A percentile compares a stretch with the other conserved stretches of the same genome.
phyloP scores from a whole-genome alignment of 2,329 filamentous ascomycete species.

The Botryosphaeria agaves region DNA sequence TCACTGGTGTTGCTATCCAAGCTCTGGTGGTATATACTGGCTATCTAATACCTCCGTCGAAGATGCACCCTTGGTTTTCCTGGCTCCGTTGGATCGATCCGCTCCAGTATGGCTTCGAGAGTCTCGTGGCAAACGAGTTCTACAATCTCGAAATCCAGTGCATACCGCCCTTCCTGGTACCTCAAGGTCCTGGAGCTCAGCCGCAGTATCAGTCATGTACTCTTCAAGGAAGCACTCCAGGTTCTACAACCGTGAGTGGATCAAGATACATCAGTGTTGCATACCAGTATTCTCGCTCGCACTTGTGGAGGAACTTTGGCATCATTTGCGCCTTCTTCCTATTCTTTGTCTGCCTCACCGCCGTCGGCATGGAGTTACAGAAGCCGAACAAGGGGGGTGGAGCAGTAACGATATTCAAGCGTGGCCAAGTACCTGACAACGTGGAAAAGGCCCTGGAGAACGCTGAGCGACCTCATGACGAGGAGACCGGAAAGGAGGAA shows the following conservation, averaged over 20 bases:
- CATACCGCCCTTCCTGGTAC: constrained; percentile 37
- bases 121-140: constrained; percentile 55
- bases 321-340: constrained; percentile 33
- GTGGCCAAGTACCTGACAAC: constrained; percentile 42
- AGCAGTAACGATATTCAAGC: constrained; percentile 43
- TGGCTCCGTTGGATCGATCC: constrained; percentile 29
- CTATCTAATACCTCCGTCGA: constrained; percentile 7
- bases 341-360: constrained; percentile 29
- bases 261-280: constrained; percentile 36
- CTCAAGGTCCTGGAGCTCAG: constrained; percentile 27
- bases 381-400: constrained; percentile 44
- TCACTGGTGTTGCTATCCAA: constrained; percentile 23
- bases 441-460: constrained; percentile 40
- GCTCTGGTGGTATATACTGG: constrained; percentile 1
- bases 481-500: constrained; percentile 31
- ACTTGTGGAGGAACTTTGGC: constrained; percentile 44
- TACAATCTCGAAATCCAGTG: constrained; percentile 38
- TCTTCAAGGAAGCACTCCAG: constrained; percentile 37
- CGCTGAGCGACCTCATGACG: constrained; percentile 25
- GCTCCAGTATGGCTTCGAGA: constrained; percentile 52
- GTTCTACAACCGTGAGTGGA: constrained; percentile 34
- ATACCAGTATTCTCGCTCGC: constrained; percentile 36
- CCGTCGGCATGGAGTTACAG: constrained; percentile 26
- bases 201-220: constrained; percentile 40
- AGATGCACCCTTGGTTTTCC: constrained; percentile 11